These are phyloP conservation scores for Glaciozyma antarctica DNA, from an alignment of 768 basidiomycete species.

Conservation along the genomic window DNA sequence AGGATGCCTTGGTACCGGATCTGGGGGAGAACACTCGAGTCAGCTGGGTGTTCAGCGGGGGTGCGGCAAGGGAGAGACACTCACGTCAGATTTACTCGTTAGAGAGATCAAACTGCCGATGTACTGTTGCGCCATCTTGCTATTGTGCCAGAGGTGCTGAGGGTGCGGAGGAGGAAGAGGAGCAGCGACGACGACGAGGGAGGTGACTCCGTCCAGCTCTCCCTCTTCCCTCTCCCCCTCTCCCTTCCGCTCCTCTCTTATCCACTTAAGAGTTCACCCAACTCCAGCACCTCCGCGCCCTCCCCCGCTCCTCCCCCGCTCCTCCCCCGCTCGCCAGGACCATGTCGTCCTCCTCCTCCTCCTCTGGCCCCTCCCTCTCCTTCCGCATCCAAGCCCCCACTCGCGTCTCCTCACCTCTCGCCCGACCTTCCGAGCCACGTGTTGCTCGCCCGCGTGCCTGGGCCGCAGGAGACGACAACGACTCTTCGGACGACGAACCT, in stretches of 20 bases:
- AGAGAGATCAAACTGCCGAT: slow-evolving; percentile 22
- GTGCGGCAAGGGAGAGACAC: neutral
- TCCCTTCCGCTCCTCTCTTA: no score
- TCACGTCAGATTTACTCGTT: slow-evolving; percentile 22
- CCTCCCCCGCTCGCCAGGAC: no score
- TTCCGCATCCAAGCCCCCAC: neutral
- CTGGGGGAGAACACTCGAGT: neutral
- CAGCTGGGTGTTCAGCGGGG: neutral
- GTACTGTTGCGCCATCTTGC: slow-evolving; percentile 23
- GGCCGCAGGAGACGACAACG: neutral
- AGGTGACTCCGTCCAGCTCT: no score
- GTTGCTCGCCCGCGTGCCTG: slow-evolving; percentile 9
- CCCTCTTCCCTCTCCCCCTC: no score
- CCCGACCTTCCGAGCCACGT: neutral
- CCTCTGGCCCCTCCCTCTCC: neutral
- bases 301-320: no score
- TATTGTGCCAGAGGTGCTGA: neutral
- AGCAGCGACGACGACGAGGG: no score
- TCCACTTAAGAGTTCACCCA: no score
- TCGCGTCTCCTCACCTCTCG: neutral
- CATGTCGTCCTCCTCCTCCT: no score
- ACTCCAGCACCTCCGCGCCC: no score
- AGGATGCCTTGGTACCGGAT: slow-evolving; percentile 30
- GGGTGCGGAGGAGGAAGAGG: neutral
- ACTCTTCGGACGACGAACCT: slow-evolving; percentile 9